These are phyloP conservation scores for Teunomyces aglyptinius DNA, from an alignment of 805 yeast species.

Conservation along the genomic window DNA sequence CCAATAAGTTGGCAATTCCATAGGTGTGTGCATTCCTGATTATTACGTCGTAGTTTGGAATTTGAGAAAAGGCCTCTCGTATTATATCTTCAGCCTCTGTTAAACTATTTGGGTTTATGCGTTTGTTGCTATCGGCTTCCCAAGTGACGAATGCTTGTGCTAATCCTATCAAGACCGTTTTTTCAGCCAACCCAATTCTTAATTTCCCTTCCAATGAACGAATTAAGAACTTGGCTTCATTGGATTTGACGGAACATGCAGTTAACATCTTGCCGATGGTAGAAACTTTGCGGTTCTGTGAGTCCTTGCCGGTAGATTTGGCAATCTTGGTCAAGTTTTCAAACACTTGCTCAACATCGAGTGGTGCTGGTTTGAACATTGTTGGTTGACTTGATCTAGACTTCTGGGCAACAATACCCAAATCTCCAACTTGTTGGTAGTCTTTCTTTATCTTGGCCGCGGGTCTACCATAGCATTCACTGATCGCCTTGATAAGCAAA, in stretches of 20 bases:
- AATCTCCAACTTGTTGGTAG: slow-evolving; percentile 79
- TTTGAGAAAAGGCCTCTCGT: slow-evolving; percentile 82
- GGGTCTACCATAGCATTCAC: slow-evolving; percentile 86
- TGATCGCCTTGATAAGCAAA: slow-evolving; percentile 78
- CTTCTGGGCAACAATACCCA: slow-evolving; percentile 83
- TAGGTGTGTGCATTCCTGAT: slow-evolving; percentile 61
- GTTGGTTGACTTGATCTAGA: slow-evolving; percentile 85
- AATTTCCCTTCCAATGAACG: slow-evolving; percentile 90
- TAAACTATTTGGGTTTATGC: slow-evolving; percentile 41
- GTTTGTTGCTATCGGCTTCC: slow-evolving; percentile 40
- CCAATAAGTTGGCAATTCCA: slow-evolving; percentile 66
- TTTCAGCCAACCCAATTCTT: slow-evolving; percentile 91
- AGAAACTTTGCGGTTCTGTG: slow-evolving; percentile 75
- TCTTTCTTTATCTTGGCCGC: slow-evolving; percentile 67
- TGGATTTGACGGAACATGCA: slow-evolving; percentile 65
- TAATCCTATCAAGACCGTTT: slow-evolving; percentile 78
- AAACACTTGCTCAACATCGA: slow-evolving; percentile 74
- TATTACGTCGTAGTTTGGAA: slow-evolving; percentile 85
- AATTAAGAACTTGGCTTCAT: slow-evolving; percentile 86
- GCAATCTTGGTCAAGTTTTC: slow-evolving; percentile 75
- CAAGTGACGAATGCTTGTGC: slow-evolving; percentile 76
- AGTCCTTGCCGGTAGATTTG: slow-evolving; percentile 69
- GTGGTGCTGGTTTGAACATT: slow-evolving; percentile 87
- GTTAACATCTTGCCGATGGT: slow-evolving; percentile 82
- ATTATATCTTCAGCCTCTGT: slow-evolving; percentile 72